Evolutionary conservation across 805 yeast species (phyloP).

Genomic region (Cyberlindnera mycetangii): DNA sequence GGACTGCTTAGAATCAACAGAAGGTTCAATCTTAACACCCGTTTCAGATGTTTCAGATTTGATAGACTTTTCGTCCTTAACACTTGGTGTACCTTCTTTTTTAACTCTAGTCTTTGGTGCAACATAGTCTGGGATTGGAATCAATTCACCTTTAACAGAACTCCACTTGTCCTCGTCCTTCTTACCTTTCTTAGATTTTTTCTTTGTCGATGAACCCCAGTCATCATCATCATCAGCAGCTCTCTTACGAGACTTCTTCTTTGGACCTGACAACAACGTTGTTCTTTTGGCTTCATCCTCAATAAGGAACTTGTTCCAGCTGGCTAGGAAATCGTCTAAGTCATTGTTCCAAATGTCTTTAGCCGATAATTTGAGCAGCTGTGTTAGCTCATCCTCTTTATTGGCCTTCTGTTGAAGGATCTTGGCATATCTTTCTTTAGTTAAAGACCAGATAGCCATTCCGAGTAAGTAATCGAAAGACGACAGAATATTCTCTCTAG

Average conservation of each 20-base stretch:
- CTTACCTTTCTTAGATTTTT: conserved; percentile 18
- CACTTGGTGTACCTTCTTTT: conserved; percentile 17
- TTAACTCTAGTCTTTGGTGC: conserved; percentile 23
- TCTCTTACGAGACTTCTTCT: conserved; percentile 39
- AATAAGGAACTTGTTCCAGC: conserved; percentile 65
- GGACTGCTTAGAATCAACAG: conserved; percentile 1
- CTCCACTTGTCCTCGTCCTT: conserved; percentile 17
- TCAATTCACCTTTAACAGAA: conserved; percentile 20
- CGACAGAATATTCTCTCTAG: conserved; percentile 50
- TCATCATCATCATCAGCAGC: conserved; percentile 28
- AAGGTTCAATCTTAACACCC: conserved; percentile 2
- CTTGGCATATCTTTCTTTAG: conserved; percentile 83
- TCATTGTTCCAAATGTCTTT: conserved; percentile 89
- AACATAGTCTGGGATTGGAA: conserved; percentile 28
- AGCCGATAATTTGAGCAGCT: conserved; percentile 63
- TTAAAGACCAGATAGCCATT: conserved; percentile 92
- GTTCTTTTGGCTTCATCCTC: conserved; percentile 62
- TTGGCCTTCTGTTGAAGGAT: conserved; percentile 69
- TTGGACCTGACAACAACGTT: conserved; percentile 43
- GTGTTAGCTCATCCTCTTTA: conserved; percentile 68
- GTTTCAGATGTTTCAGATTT: conserved; percentile 1
- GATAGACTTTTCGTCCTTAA: neutral
- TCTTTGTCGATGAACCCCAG: conserved; percentile 16
- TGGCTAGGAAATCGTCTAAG: conserved; percentile 64
- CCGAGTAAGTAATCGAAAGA: conserved; percentile 85